Evolutionary conservation across 495 filamentous ascomycete genomes (phyloP), one percentile per base, ranked within the genome.

Genomic region (Eremomyces bilateralis): DNA sequence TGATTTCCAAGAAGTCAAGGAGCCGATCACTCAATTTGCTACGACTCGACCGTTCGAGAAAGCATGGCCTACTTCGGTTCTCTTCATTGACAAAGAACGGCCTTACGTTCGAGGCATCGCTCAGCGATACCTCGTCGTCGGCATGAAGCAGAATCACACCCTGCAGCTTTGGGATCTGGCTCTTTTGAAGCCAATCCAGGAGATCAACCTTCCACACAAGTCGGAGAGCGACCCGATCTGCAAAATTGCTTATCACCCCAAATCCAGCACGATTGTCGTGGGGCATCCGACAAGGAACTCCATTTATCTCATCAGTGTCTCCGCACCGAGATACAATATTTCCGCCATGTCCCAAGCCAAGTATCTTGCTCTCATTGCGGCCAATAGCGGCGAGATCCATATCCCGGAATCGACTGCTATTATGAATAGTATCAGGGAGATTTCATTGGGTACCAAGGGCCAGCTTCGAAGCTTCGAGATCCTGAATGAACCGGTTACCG

Each of bases 161-260:
- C 72, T 99, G 40, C 90, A 99, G 60, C 67, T 99, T 37, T 99
- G 90, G 90, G 90, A 99, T 66, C 77, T 99, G 53, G 80, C 78
- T 37, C 71, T 99, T 3, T 73, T 73, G 36, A 93, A 90, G 59
- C 76, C 84, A 20, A 88, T 99, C 32, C 83, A 95, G 53, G 90
- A 99, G 59, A 68, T 95, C 46, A 82, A 85, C 53, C 74, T 99
- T 39, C 90, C 90, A 4, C 90, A 99, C 49, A 76, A 77, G 57
- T 91, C 85, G 43, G 90, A 99, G 54, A 84, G 80, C 8, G 90
- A 99, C 58, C 80, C 82, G 15, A 81, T 93, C 37, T 95, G 90
- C 59, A 95, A 84, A 46, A 74, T 99, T 43, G 71, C 79, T 41
- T 99, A 93, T 46, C 83, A 95, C 51, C 71, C 90, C 12, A 56